phyloP scores from a whole-genome alignment of 306 rosid genomes.

The peach (Prunus persica) region Prunus_persica_NCBIv2 NC_034011.1:19124501-19125000 shows the following conservation, averaged over 20 bases:
- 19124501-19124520: too few species aligned
- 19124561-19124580: too few species aligned
- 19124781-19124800: slow-evolving; percentile 35
- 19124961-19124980: slow-evolving; percentile 81
- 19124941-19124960: slow-evolving; percentile 64
- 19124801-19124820: slow-evolving; percentile 83
- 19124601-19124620: background rate
- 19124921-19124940: slow-evolving; percentile 77
- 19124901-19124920: slow-evolving; percentile 55
- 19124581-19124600: background rate
- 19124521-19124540: too few species aligned
- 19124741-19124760: background rate
- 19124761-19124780: background rate
- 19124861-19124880: slow-evolving; percentile 49
- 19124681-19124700: background rate
- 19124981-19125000: slow-evolving; percentile 68
- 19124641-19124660: background rate
- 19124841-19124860: slow-evolving; percentile 70
- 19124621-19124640: background rate
- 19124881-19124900: slow-evolving; percentile 46
- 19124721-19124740: background rate
- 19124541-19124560: too few species aligned
- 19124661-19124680: too few species aligned
- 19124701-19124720: background rate
- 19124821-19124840: slow-evolving; percentile 69